These are phyloP conservation scores for Picochlorum sp. DNA, from an alignment of 139 green algal genomes.

Conservation along the genomic window DNA sequence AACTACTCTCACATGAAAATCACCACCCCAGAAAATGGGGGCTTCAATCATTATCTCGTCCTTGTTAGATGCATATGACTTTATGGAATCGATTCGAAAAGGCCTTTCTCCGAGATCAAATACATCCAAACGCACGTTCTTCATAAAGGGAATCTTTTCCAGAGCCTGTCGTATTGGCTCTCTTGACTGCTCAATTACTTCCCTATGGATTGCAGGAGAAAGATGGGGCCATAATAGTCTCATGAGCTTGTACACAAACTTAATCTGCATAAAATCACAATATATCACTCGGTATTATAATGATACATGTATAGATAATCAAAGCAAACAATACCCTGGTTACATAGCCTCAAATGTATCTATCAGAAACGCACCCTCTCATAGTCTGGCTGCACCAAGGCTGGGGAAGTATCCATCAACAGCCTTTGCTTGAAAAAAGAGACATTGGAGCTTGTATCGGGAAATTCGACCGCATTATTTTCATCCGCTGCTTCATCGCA, in stretches of 20 bases:
- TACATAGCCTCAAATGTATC: background rate
- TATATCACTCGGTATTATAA: background rate
- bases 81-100: constrained; percentile 46
- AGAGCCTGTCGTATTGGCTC: constrained; percentile 8
- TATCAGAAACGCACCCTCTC: constrained; percentile 1
- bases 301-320: too few species aligned
- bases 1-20: constrained; percentile 17
- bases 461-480: background rate
- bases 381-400: constrained; percentile 17
- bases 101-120: constrained; percentile 41
- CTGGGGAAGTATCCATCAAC: constrained; percentile 10
- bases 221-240: constrained; percentile 20
- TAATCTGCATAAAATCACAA: constrained; percentile 4
- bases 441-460: constrained; percentile 1
- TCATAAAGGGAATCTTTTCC: constrained; percentile 21
- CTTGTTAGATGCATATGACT: constrained; percentile 39
- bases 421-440: constrained; percentile 5
- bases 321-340: too few species aligned
- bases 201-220: constrained; percentile 17
- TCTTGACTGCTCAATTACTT: constrained; percentile 16
- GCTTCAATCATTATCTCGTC: constrained; percentile 55
- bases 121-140: constrained; percentile 27
- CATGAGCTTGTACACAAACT: constrained; percentile 26
- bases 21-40: constrained; percentile 54
- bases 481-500: constrained; percentile 5